Evolutionary conservation across 768 basidiomycete genomes (phyloP), one percentile per base, ranked within the genome.

Genomic region (Cystobasidium tubakii): DNA sequence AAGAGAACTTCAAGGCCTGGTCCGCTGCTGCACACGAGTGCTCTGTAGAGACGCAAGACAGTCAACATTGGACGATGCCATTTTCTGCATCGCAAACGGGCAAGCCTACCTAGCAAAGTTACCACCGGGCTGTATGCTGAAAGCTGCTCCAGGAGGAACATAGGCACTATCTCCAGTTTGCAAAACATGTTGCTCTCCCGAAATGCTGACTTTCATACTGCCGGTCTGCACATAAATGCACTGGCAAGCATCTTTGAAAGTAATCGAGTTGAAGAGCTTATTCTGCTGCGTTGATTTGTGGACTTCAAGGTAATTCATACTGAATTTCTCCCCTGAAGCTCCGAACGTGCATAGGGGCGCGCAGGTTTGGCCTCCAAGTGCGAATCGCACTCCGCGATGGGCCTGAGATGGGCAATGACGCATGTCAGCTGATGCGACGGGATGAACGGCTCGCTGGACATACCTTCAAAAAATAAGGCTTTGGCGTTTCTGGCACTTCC

Each of bases 31-130:
- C 33, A 44, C 17, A 65, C 34, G 39, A 65, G 33, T 10, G 63
- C 63, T 65, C 63, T 65, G 25, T 4, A 39, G 4, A 12, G 6
- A 62, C 15, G 57, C 21, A 23, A 31, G 3, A 29, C 25, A 62
- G 34, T 62, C 15, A 21, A n/a, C 25, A 62, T 15, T 33, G 25
- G 25, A 9, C 29, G 29, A 6, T n/a, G n/a, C 7, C 23, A 31
- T 7, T 21, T 57, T 7, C 21, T 25, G 54, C 21, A 31, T 7
- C 23, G 23, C 7, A 57, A 25, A 7, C 9, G 9, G 10, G 62
- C 10, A 31, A n/a, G 50, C 66, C 25, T 31, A 69, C 66, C 66
- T 69, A 12, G 66, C 66, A 57, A 69, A 69, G 19, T 42, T 69
- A 23, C 44, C 17, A 12, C 13, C 27, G 1, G 43, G 29, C 54